These are phyloP conservation scores for Mycena amicta DNA, from an alignment of 768 basidiomycete species.

Conservation along the genomic window DNA sequence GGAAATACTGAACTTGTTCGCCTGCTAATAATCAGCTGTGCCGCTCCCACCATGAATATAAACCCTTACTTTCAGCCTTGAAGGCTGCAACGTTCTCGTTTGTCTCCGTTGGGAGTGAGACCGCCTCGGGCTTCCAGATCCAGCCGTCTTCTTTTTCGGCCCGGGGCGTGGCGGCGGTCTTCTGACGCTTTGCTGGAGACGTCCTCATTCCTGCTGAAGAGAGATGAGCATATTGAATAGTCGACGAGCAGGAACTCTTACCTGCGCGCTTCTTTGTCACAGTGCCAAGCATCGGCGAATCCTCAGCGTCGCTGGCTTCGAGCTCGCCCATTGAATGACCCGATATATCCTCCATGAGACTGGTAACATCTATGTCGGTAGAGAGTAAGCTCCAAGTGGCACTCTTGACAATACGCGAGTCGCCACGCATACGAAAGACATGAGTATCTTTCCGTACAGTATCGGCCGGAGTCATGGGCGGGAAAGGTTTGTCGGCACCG, in stretches of 20 bases:
- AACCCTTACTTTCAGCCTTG: neutral
- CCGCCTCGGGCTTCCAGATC: neutral
- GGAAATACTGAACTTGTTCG: neutral
- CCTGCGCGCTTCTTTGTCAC: neutral
- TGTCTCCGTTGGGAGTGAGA: neutral
- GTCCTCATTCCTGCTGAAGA: neutral
- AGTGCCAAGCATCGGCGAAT: no score
- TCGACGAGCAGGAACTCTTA: neutral
- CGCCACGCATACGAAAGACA: neutral
- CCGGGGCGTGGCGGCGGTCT: neutral
- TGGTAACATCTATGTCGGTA: no score
- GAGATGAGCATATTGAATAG: neutral
- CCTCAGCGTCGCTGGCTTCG: no score
- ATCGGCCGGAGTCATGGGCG: neutral
- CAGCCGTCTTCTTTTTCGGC: neutral
- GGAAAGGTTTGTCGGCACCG: neutral
- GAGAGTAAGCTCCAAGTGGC: no score
- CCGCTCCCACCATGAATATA: neutral
- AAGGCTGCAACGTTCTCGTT: neutral
- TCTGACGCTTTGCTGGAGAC: neutral
- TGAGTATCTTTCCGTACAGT: neutral
- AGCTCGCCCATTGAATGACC: no score
- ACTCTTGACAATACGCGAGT: no score
- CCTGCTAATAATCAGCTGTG: no score
- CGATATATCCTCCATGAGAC: no score